Base-by-base conservation (phyloP, 768 basidiomycete genomes). In the Agaricus subrufescens region DNA sequence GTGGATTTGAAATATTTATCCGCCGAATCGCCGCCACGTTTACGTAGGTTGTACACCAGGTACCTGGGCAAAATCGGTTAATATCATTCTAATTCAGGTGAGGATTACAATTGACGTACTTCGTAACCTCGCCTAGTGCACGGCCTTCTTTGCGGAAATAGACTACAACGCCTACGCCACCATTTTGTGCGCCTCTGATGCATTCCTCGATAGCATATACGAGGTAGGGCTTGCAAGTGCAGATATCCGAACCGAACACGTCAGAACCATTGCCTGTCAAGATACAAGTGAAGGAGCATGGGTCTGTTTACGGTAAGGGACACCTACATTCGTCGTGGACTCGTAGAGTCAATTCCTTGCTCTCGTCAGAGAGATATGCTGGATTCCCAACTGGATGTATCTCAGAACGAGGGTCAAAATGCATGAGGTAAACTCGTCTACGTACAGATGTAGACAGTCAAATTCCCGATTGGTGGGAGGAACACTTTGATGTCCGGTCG, bases 121-220 rank as follows among this genome's bases (percentile, higher is more conserved):
- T 94, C 45, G 91, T 93, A 11, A 96, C 94, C 70, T 98, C 95
- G 2, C 95, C 95, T 1, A 98, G 76, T 0, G 93, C 93, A 42
- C 95, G 82, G 10, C 94, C 94, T 70, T 96, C 93, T 67, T 96
- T 94, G 54, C 94, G 80, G 81, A 96, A 95, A 72, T 98, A 98
- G 9, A 95, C 86, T 15, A 96, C 90, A 27, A 94, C 80, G 19
- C 96, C 96, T 26, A 97, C 92, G 26, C 96, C 96, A 65, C 72
- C 71, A 12, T 67, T 65, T 54, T 81, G 80, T 2, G 78, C 94
- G 46, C 84, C 80, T 31, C 87, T 86, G 62, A 97, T 87, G 58
- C 91, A 94, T 66, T 98, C 94, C 68, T 94, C 87, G 61, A 98
- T 97, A 10, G 94, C 93, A 65, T 89, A 97, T 19, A 85, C 81